Conservation (phyloP, 352 stramenopile genomes). For the Peronospora tabacina region DNA sequence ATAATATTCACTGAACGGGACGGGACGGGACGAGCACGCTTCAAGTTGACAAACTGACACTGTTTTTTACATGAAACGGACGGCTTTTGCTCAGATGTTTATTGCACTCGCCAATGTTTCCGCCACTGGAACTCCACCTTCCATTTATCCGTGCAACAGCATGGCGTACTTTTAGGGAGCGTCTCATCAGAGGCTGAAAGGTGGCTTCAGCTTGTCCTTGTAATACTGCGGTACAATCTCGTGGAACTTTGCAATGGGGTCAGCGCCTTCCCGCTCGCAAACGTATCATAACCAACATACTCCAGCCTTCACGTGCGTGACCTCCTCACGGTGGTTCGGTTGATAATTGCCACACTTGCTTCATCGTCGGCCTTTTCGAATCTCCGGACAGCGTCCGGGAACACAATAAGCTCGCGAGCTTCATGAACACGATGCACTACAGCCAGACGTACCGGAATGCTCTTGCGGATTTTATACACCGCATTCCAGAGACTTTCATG, state of each 20-base stretch:
- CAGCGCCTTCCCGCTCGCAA: conserved; percentile 26
- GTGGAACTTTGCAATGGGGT: conserved; percentile 39
- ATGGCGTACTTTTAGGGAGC: no score
- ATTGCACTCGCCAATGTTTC: no score
- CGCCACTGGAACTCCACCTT: no score
- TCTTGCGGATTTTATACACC: conserved; percentile 35
- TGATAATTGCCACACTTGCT: conserved; percentile 35
- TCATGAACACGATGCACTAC: conserved; percentile 57
- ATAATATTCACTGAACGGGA: no score
- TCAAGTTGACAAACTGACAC: no score
- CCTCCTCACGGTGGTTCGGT: conserved; percentile 51
- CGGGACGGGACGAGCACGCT: no score
- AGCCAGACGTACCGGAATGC: conserved; percentile 35
- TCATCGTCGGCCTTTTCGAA: conserved; percentile 43
- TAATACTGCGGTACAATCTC: conserved; percentile 44
- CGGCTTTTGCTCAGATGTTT: no score
- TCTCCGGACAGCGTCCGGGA: conserved; percentile 34
- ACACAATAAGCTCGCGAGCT: conserved; percentile 48
- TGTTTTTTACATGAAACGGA: no score
- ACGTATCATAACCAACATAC: conserved; percentile 40
- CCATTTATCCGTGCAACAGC: no score
- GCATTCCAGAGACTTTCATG: conserved; percentile 51
- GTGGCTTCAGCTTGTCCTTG: conserved; percentile 42
- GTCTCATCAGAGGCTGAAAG: no score
- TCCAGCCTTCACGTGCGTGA: conserved; percentile 37